phyloP scores from a whole-genome alignment of 1,284 basidiomycete genomes.

The Mycosarcoma mackinlayi region DNA sequence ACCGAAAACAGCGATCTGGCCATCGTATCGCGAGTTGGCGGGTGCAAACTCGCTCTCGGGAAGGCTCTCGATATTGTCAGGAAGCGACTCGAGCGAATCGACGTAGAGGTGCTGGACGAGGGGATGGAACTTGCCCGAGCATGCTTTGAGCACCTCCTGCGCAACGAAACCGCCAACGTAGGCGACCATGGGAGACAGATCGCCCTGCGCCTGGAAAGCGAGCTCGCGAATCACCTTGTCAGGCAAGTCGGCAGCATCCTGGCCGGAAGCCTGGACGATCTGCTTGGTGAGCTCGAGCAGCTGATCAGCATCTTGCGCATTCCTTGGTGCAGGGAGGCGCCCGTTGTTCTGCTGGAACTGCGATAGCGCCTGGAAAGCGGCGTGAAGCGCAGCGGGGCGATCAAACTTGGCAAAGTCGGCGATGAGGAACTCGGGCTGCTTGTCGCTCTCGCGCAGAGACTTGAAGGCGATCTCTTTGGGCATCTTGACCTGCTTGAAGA shows the following conservation, averaged over 20 bases:
- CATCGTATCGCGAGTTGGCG: constrained; percentile 86
- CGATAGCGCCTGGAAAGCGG: constrained; percentile 93
- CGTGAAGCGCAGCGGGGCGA: constrained; percentile 87
- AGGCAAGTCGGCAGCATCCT: constrained; percentile 79
- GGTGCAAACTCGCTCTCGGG: constrained; percentile 89
- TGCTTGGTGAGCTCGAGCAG: constrained; percentile 83
- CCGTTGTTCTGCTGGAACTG: constrained; percentile 79
- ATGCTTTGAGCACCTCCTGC: constrained; percentile 96
- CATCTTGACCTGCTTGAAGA: constrained; percentile 99
- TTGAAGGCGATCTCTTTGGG: constrained; percentile 87
- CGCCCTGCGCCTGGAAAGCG: constrained; percentile 91
- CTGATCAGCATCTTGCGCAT: constrained; percentile 80
- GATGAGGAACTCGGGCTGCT: constrained; percentile 87
- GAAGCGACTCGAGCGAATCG: constrained; percentile 89
- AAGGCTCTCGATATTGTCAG: constrained; percentile 69
- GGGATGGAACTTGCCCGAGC: constrained; percentile 98
- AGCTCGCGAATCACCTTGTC: constrained; percentile 83
- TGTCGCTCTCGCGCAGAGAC: constrained; percentile 87
- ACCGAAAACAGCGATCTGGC: constrained; percentile 95
- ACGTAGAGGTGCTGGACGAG: constrained; percentile 96
- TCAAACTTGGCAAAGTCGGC: constrained; percentile 99
- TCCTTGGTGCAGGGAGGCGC: constrained; percentile 84
- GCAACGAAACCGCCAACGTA: constrained; percentile 98
- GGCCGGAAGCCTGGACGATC: constrained; percentile 72
- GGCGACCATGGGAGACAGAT: constrained; percentile 89